phyloP scores from a whole-genome alignment of 768 basidiomycete genomes.

The Russula brevipes region DNA sequence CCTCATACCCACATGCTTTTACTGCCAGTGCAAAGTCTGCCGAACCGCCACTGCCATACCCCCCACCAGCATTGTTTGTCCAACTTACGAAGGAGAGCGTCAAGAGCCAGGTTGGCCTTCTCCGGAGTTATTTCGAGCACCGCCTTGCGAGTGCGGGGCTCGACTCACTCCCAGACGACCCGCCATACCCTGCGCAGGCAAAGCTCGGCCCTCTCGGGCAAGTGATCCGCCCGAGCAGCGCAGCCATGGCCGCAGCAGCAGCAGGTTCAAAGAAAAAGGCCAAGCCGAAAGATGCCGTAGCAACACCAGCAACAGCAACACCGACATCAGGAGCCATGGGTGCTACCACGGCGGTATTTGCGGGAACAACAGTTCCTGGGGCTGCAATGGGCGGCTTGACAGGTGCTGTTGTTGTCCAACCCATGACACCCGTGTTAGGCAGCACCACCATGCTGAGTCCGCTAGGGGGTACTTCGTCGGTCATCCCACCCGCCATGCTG shows the following conservation, averaged over 20 bases:
- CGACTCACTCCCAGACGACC: slow-evolving; percentile 58
- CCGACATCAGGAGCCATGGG: background rate
- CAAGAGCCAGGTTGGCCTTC: slow-evolving; percentile 79
- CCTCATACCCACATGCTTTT: background rate
- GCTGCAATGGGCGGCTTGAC: background rate
- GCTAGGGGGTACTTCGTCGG: background rate
- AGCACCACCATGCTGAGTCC: slow-evolving; percentile 10
- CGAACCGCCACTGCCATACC: slow-evolving; percentile 78
- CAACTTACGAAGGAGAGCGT: slow-evolving; percentile 60
- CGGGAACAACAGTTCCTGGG: background rate
- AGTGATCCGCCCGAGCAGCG: slow-evolving; percentile 49
- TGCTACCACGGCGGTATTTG: background rate
- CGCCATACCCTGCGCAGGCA: slow-evolving; percentile 49
- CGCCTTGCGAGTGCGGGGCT: slow-evolving; percentile 40
- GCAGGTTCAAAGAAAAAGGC: slow-evolving; percentile 60
- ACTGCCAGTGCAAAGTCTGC: slow-evolving; percentile 50
- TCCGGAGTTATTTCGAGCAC: slow-evolving; percentile 66
- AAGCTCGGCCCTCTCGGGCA: slow-evolving; percentile 82
- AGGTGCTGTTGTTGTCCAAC: background rate
- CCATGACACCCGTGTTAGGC: slow-evolving; percentile 2
- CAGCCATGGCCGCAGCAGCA: slow-evolving; percentile 37
- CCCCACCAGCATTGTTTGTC: slow-evolving; percentile 77
- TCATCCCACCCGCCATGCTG: background rate
- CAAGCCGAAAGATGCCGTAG: slow-evolving; percentile 28
- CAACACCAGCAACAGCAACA: background rate